Conservation (phyloP, 78 protist genomes). For the Mantamonas sphyraenae region DNA sequence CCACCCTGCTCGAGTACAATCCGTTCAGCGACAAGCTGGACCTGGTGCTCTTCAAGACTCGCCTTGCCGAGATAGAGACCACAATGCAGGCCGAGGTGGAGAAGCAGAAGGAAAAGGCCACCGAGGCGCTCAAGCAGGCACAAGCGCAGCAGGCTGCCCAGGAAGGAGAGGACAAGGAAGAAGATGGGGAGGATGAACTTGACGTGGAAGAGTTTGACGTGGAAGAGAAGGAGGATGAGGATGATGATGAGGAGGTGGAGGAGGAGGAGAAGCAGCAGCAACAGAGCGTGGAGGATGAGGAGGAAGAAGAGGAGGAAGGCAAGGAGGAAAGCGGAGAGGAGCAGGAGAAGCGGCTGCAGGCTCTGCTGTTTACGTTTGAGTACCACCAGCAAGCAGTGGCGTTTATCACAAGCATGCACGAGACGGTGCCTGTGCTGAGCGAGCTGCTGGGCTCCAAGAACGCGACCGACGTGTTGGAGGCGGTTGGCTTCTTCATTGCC, state of each 20-base stretch:
- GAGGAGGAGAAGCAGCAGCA: background rate
- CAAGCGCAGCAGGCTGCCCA: too few relatives aligned
- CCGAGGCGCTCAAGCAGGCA: too few relatives aligned
- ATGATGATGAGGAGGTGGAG: too few relatives aligned
- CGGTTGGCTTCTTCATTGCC: constrained; percentile 22
- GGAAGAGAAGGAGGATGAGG: too few relatives aligned
- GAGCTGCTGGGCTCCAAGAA: constrained; percentile 37
- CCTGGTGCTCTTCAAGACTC: background rate
- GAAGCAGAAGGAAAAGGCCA: background rate
- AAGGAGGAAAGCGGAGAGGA: too few relatives aligned
- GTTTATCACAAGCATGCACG: constrained; percentile 15
- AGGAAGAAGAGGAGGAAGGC: too few relatives aligned
- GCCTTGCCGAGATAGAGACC: background rate
- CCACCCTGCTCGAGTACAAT: background rate
- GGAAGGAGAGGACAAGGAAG: too few relatives aligned
- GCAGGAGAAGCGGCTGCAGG: too few relatives aligned
- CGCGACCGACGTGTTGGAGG: constrained; percentile 24
- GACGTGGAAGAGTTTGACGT: background rate
- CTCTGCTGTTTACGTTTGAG: background rate
- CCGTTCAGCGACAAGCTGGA: constrained; percentile 7
- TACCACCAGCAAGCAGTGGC: constrained; percentile 3
- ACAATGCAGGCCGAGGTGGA: background rate
- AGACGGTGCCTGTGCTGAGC: constrained; percentile 2
- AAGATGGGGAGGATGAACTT: background rate
- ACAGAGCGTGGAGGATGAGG: too few relatives aligned